Base-by-base conservation (phyloP, 2,329 filamentous ascomycete genomes). In the Tolypocladium ovalisporum region DNA sequence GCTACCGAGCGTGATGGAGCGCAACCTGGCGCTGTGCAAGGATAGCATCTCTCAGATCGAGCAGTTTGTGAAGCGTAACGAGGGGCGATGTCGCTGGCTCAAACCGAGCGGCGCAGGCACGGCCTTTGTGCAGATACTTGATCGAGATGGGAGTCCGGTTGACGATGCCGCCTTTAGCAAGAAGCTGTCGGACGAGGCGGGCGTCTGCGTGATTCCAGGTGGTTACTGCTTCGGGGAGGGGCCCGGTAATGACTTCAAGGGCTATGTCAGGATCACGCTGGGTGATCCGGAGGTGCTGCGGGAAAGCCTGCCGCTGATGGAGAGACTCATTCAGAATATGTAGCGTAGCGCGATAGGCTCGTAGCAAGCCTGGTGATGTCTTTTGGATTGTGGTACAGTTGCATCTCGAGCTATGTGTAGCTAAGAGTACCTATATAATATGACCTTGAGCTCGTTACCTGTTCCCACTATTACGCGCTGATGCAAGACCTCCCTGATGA, bases 1-100 rank as follows among this genome's bases (percentile, higher is more conserved):
- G 2, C 68, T 70, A 34, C 67, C 67, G 4, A 64, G 64, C 5
- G 65, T 78, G 13, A 74, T 81, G 1, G 73, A 76, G 37, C 85
- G 87, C 24, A 81, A 90, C 52, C 27, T 67, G 32, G 55, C 55
- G 15, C 34, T 59, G 7, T 52, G 40, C 29, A 29, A 36, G 42
- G 47, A 52, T 12, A 59, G 56, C 35, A 29, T 59, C 19, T 36
- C 34, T 6, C 39, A 51, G 10, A 22, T 59, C 3, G 56, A 56
- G 15, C 52, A 35, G 4, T 54, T 59, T 9, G 52, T 57, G 13
- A 32, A 59, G 54, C 36, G 40, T 19, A 55, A n/a, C 17, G 22
- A 2, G 15, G 15, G 8, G 24, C 24, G 40, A 13, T 42, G 36
- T 12, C 35, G 29, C 17, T 56, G 55, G 55, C 3, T 29, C 17